These are phyloP conservation scores for Eucalyptus decipiens DNA, from an alignment of 345 rosid species.

Conservation along the genomic window DNA sequence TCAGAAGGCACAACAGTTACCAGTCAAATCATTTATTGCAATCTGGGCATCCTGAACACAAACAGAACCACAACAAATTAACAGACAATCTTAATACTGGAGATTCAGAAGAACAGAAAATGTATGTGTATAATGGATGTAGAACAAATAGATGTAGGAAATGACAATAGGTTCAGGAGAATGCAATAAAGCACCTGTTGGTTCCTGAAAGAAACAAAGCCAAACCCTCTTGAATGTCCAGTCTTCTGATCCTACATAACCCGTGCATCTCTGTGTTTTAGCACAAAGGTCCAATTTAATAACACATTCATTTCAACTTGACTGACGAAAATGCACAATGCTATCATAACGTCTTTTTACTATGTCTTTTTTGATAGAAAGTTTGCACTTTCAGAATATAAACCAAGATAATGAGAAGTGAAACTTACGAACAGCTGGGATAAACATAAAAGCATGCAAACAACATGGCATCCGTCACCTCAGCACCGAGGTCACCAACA, in stretches of 20 bases:
- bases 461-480: slow-evolving; percentile 89
- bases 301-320: neutral
- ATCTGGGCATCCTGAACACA: slow-evolving; percentile 82
- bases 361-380: neutral
- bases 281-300: neutral
- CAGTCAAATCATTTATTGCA: slow-evolving; percentile 88
- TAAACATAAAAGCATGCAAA: slow-evolving; percentile 86
- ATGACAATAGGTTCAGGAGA: neutral
- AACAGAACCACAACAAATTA: neutral
- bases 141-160: neutral
- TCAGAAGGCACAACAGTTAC: slow-evolving; percentile 21
- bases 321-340: neutral
- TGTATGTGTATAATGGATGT: neutral
- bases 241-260: slow-evolving; percentile 99
- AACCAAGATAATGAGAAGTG: neutral
- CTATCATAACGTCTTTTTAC: neutral
- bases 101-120: neutral
- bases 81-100: neutral
- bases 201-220: slow-evolving; percentile 91
- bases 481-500: slow-evolving; percentile 96
- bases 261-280: slow-evolving; percentile 50
- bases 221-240: slow-evolving; percentile 90
- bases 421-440: slow-evolving; percentile 86
- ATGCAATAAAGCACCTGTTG: slow-evolving; percentile 42
- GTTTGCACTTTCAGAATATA: neutral